These are phyloP conservation scores for Diophrys sp. DNA, from an alignment of 73 alveolate species.

Conservation along the genomic window DNA sequence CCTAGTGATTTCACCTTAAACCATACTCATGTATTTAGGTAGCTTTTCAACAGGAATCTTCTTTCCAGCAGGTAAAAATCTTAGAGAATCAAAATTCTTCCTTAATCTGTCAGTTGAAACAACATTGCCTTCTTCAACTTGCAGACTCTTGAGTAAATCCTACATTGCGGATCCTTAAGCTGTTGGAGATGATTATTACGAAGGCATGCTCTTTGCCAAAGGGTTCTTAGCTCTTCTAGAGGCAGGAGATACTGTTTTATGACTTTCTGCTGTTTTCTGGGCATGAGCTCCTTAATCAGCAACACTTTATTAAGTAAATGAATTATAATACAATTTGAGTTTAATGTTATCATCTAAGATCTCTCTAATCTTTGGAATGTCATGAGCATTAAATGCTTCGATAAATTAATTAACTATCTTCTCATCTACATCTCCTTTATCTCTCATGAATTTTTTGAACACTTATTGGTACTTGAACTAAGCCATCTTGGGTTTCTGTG, in stretches of 20 bases:
- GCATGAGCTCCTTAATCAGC: background rate
- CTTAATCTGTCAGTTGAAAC: conserved; percentile 53
- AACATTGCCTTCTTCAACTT: conserved; percentile 11
- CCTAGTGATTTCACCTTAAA: background rate
- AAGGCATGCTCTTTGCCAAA: background rate
- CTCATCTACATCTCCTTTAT: background rate
- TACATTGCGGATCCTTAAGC: background rate
- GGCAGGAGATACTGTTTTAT: background rate
- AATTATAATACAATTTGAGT: too few relatives aligned
- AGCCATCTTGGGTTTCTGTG: background rate
- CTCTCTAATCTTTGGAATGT: background rate
- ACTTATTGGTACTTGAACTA: background rate
- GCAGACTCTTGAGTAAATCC: background rate
- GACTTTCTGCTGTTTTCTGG: background rate
- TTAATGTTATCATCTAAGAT: background rate
- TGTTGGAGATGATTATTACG: background rate
- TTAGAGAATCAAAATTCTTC: conserved; percentile 47
- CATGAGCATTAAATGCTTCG: background rate
- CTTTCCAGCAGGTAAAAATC: conserved; percentile 50
- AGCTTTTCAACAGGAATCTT: conserved; percentile 34
- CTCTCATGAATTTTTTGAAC: background rate
- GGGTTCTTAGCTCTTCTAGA: background rate
- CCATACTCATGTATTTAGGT: background rate
- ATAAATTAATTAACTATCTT: background rate
- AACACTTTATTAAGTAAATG: background rate